A percentile compares a stretch with the other conserved stretches of the same genome.
phyloP scores from a whole-genome alignment of 2,329 filamentous ascomycete species.

The Pseudocercospora musae region DNA sequence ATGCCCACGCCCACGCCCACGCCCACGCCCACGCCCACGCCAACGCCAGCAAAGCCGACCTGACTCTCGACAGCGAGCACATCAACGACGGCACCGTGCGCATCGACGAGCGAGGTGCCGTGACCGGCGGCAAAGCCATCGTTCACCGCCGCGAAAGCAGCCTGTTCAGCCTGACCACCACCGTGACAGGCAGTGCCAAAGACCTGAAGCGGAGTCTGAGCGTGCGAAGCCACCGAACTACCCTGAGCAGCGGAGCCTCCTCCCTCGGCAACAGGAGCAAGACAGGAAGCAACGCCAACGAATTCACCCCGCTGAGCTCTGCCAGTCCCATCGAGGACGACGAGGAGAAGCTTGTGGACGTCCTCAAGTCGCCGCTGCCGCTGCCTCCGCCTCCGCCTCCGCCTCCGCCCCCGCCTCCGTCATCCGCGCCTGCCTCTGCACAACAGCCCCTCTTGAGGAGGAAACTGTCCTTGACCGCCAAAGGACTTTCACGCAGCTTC shows the following conservation, averaged over 20 bases:
- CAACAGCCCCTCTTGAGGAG: constrained; percentile 13
- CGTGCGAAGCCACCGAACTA: constrained; percentile 37
- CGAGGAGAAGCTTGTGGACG: constrained; percentile 4
- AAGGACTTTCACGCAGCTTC: constrained; percentile 23
- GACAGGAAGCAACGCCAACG: constrained; percentile 5
- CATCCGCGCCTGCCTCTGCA: neutral
- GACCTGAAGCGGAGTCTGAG: constrained; percentile 41
- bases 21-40: too few relatives aligned
- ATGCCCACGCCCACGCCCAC: too few relatives aligned
- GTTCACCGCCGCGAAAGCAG: constrained; percentile 27
- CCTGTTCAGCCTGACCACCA: constrained; percentile 28
- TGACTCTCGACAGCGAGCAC: neutral
- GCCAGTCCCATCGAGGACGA: constrained; percentile 14
- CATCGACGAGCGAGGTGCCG: constrained; percentile 3
- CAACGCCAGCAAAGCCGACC: neutral
- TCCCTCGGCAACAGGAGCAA: constrained; percentile 11
- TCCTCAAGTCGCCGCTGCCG: constrained; percentile 1
- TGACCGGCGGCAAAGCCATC: neutral
- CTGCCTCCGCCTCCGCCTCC: constrained; percentile 4
- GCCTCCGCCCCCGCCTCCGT: too few relatives aligned
- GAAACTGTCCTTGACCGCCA: constrained; percentile 24
- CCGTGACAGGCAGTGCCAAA: constrained; percentile 36
- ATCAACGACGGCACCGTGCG: neutral
- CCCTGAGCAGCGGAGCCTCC: constrained; percentile 28
- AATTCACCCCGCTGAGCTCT: constrained; percentile 17